These are phyloP conservation scores for Leishmania guyanensis DNA, from an alignment of 208 protist genomes.

Conservation along the genomic window DNA sequence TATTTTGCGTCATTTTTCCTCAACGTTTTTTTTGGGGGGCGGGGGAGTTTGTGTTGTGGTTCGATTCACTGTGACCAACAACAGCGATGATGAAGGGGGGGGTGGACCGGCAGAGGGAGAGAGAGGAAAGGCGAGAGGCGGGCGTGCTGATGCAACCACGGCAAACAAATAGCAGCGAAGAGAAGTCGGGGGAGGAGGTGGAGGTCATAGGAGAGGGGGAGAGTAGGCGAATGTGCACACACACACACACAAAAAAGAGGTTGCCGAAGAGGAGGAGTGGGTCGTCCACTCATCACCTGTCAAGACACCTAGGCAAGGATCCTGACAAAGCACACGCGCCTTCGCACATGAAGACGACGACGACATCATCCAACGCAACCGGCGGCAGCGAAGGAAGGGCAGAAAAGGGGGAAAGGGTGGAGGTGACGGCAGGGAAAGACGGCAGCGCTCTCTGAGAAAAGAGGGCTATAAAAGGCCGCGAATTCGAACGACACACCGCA, in stretches of 20 bases:
- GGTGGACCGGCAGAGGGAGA: neutral
- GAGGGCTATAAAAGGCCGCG: neutral
- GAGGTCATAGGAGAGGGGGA: neutral
- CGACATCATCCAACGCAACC: neutral
- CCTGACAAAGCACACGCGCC: neutral
- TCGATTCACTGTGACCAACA: neutral
- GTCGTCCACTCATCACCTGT: neutral
- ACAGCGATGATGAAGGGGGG: neutral
- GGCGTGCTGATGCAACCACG: neutral
- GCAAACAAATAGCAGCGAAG: neutral
- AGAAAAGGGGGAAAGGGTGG: neutral
- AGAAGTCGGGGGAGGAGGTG: neutral
- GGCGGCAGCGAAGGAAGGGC: neutral
- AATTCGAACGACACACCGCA: neutral
- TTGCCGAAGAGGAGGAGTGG: neutral
- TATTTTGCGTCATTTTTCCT: neutral
- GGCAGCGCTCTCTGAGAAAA: neutral
- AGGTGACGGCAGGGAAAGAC: neutral
- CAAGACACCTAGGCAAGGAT: neutral
- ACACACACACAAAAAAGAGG: too few species aligned
- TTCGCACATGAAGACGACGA: neutral
- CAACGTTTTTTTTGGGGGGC: neutral
- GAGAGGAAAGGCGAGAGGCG: neutral
- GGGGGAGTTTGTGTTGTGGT: neutral
- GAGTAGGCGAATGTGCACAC: neutral